Evolutionary conservation across 768 basidiomycete genomes (phyloP), one percentile per base, ranked within the genome.

Genomic region (Auriscalpium microsporum): DNA sequence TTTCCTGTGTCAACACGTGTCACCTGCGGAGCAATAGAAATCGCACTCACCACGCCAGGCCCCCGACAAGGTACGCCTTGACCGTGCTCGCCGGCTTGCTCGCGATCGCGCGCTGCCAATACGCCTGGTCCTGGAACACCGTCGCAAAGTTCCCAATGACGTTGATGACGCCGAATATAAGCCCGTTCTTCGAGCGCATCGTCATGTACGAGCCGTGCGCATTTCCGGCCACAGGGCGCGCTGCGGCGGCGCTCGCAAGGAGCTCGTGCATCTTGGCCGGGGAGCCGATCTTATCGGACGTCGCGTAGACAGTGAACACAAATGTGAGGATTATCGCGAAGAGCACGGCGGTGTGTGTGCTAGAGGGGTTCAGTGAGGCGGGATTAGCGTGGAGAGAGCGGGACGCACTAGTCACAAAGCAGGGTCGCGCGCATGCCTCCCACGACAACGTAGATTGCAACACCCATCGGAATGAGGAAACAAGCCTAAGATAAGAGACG

Each of bases 21-120:
- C 28, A 28, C 28, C 28, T 28, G 28, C 13, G 16, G 21, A 4
- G 11, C 11, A 48, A 6, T 48, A 34, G 45, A 42, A 3, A 4
- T 28, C 23, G 37, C n/a, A 67, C 73, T 40, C 56, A 82, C 94
- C 94, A 96, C 1, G 90, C 87, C 8, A 94, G 67, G 3, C 93
- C 94, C 45, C 94, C 94, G 8, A 93, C 76, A 4, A 94, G 73
- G 71, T 92, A 97, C 0, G 89, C 94, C 68, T 93, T 94, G 56
- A 94, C 92, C 11, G 87, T 87, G n/a, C 79, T 84, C 1, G 81
- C 84, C 0, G 91, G 92, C 14, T 84, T 74, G 57, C 84, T 87
- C 1, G 94, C 94, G 64, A 96, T 92, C 1, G 93, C 93, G 11
- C 91, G 79, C 65, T 93, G 90, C 85, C 90, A 95, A 69, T 95